Percentiles rank a stretch among this genome's conserved stretches.
Evolutionary conservation across 345 rosid genomes (phyloP).

Genomic region (Syzygium aqueum): DNA sequence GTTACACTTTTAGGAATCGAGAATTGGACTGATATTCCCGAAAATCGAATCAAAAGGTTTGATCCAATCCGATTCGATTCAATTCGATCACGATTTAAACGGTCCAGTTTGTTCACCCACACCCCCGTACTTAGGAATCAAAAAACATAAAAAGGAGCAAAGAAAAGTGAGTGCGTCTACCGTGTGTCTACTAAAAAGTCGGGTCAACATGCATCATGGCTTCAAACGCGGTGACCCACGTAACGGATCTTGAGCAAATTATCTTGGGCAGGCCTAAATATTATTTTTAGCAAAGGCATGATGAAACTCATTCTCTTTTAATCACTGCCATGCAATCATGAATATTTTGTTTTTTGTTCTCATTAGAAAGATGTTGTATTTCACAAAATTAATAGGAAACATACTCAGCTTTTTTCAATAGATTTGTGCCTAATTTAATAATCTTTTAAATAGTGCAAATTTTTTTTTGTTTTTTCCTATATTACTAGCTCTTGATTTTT

Average conservation of each 20-base stretch:
- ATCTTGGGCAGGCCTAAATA: not conserved
- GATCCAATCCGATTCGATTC: fast-evolving
- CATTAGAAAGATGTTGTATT: not conserved
- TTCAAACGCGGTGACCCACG: not conserved
- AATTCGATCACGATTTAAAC: too few relatives aligned
- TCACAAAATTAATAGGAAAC: not conserved
- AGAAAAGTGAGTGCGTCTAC: not conserved
- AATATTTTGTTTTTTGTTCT: not conserved
- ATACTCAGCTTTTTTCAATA: not conserved
- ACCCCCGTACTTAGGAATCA: too few relatives aligned
- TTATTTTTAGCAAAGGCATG: not conserved
- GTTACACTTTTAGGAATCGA: too few relatives aligned
- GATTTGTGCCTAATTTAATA: not conserved
- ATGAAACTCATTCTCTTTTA: not conserved
- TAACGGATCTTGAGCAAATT: not conserved
- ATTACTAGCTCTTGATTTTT: not conserved
- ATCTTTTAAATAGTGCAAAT: not conserved
- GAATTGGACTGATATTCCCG: too few relatives aligned
- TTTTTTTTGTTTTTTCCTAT: not conserved
- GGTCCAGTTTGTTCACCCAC: too few relatives aligned
- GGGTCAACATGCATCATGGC: not conserved
- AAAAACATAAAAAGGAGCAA: not conserved
- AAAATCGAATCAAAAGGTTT: too few relatives aligned
- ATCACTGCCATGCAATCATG: not conserved
- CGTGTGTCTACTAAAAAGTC: not conserved